Percentiles rank a stretch among this genome's conserved stretches.
These are phyloP conservation scores for Vitis hybrid DNA, from an alignment of 177 flowering plant species.

Conservation along the genomic window DNA sequence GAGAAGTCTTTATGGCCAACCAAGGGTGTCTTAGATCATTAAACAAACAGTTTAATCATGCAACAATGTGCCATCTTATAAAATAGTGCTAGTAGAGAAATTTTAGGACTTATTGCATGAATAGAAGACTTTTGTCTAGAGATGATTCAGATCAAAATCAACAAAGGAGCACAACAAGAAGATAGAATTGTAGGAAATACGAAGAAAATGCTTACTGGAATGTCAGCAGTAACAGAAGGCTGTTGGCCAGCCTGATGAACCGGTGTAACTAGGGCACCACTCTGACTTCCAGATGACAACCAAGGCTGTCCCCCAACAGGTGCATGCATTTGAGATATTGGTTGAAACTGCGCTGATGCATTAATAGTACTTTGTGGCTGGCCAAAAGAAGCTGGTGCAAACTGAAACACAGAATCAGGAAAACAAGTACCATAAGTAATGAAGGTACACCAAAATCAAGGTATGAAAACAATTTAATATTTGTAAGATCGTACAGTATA, in stretches of 20 bases:
- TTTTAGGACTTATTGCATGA: too few species aligned
- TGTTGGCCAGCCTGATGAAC: slow-evolving; percentile 51
- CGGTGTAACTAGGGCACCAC: slow-evolving; percentile 35
- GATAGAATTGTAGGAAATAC: neutral
- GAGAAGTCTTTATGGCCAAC: too few species aligned
- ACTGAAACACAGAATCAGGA: slow-evolving; percentile 37
- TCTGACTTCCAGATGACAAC: slow-evolving; percentile 55
- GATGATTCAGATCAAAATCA: neutral
- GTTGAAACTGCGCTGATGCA: slow-evolving; percentile 56
- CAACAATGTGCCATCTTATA: too few species aligned
- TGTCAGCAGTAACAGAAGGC: slow-evolving; percentile 31
- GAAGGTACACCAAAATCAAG: neutral
- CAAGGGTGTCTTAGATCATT: too few species aligned
- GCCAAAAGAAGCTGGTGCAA: slow-evolving; percentile 57
- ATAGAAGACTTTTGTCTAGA: too few species aligned
- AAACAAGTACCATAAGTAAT: slow-evolving; percentile 1
- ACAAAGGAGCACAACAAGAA: neutral
- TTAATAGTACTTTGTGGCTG: slow-evolving; percentile 45
- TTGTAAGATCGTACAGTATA: slow-evolving; percentile 57
- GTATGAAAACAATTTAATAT: neutral
- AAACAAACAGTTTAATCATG: too few species aligned
- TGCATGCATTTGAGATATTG: slow-evolving; percentile 59
- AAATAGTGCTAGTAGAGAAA: too few species aligned
- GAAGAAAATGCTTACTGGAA: slow-evolving; percentile 30
- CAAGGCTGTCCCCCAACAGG: slow-evolving; percentile 61